These are phyloP conservation scores for Ilyonectria mors-panacis DNA, from an alignment of 2,329 filamentous ascomycete genomes.

Conservation along the genomic window DNA sequence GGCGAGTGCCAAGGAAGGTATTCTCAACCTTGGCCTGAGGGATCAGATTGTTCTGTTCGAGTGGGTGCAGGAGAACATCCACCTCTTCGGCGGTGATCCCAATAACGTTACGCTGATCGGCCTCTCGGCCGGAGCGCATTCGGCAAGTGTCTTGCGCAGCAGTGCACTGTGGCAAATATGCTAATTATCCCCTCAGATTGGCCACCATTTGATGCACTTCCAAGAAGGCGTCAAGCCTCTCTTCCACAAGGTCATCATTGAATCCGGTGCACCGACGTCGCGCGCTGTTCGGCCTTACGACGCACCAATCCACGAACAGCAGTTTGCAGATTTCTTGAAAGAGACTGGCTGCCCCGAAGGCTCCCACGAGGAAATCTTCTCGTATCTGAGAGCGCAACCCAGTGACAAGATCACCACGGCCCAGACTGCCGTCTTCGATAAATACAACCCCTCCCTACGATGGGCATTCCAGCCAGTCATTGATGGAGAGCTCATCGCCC, in stretches of 20 bases:
- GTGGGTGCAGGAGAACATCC: conserved; percentile 70
- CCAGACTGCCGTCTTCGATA: conserved; percentile 58
- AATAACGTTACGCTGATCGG: conserved; percentile 57
- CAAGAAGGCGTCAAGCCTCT: conserved; percentile 59
- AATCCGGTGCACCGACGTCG: conserved; percentile 69
- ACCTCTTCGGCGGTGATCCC: conserved; percentile 66
- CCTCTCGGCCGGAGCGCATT: conserved; percentile 66
- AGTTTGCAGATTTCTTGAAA: conserved; percentile 59
- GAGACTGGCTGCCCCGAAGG: conserved; percentile 35
- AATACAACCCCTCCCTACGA: conserved; percentile 61
- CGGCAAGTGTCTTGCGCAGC: conserved; percentile 49
- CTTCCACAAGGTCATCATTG: conserved; percentile 68
- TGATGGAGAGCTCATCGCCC: conserved; percentile 71
- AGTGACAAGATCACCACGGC: conserved; percentile 53
- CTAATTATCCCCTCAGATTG: conserved; percentile 62
- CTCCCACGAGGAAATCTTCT: conserved; percentile 55
- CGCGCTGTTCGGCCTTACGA: conserved; percentile 69
- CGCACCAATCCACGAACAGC: conserved; percentile 69
- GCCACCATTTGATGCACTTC: conserved; percentile 74
- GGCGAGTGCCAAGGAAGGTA: conserved; percentile 63
- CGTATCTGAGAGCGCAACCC: conserved; percentile 62
- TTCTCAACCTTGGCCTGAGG: conserved; percentile 68
- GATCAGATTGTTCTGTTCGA: conserved; percentile 67
- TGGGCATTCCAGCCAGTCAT: conserved; percentile 79
- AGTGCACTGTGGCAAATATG: background rate